These are phyloP conservation scores for Xanthoceras sorbifolium DNA, from an alignment of 345 rosid species.

Conservation along the genomic window DNA sequence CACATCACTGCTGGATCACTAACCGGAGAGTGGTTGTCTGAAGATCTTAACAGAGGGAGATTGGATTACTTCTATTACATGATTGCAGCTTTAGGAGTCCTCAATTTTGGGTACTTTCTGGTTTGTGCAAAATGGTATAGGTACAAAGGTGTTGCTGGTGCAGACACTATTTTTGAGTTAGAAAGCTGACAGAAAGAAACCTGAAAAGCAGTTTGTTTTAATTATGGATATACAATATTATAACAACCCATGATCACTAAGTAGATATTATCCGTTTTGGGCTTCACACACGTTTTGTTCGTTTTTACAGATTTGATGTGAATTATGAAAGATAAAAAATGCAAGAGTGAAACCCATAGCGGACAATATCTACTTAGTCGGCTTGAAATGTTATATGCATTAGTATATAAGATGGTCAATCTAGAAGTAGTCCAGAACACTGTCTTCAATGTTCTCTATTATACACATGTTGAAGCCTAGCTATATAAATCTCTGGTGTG, in stretches of 20 bases:
- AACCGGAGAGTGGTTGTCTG: not conserved
- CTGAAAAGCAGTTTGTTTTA: not conserved
- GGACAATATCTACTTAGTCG: not conserved
- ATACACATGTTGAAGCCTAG: not conserved
- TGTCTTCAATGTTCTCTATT: not conserved
- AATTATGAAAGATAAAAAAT: no score
- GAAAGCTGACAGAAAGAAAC: not conserved
- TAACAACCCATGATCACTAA: not conserved
- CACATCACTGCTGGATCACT: not conserved
- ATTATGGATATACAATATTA: not conserved
- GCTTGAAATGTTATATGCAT: no score
- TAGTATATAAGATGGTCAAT: not conserved
- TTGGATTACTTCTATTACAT: slow-evolving; percentile 7
- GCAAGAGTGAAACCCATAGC: no score
- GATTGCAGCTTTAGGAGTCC: not conserved
- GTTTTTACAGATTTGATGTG: no score
- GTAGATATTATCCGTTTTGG: not conserved
- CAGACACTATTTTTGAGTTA: not conserved
- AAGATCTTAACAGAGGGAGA: slow-evolving; percentile 7
- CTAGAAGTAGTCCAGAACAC: not conserved
- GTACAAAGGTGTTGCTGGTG: not conserved
- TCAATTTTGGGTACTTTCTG: slow-evolving; percentile 10
- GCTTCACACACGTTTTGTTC: no score
- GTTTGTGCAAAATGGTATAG: slow-evolving; percentile 18
- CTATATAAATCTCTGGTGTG: not conserved